Evolutionary conservation across 192 early-diverging fungal species (phyloP).

Genomic region (Coemansia sp.): DNA sequence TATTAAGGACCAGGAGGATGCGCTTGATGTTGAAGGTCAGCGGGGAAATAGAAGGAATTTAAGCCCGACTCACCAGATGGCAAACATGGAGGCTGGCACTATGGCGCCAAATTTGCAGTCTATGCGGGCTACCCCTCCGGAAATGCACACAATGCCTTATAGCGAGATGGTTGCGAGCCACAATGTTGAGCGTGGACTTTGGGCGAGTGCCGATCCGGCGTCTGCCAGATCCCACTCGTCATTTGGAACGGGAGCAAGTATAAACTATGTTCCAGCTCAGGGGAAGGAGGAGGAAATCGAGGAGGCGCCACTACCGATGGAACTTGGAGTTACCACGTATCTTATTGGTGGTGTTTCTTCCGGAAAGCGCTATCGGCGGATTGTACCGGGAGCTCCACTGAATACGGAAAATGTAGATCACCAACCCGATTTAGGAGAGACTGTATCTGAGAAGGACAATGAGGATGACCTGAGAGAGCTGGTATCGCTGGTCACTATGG

Average conservation of each 20-base stretch:
- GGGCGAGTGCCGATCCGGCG: slow-evolving; percentile 23
- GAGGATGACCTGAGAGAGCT: slow-evolving; percentile 20
- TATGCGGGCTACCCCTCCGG: not conserved
- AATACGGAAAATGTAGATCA: not conserved
- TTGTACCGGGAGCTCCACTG: slow-evolving; percentile 14
- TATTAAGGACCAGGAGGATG: slow-evolving; percentile 31
- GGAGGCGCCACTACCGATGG: slow-evolving; percentile 53
- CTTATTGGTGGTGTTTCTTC: slow-evolving; percentile 49
- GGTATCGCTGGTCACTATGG: slow-evolving; percentile 53
- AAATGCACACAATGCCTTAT: slow-evolving; percentile 12
- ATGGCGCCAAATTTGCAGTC: not conserved
- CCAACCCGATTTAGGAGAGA: not conserved
- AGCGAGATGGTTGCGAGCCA: slow-evolving; percentile 10
- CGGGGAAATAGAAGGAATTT: not conserved
- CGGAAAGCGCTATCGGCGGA: slow-evolving; percentile 35
- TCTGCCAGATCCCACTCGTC: slow-evolving; percentile 53
- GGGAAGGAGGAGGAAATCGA: slow-evolving; percentile 54
- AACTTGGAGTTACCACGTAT: slow-evolving; percentile 49
- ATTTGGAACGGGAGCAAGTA: slow-evolving; percentile 34
- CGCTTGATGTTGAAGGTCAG: slow-evolving; percentile 11
- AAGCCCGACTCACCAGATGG: slow-evolving; percentile 8
- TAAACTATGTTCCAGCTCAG: slow-evolving; percentile 5
- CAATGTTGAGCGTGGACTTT: slow-evolving; percentile 23
- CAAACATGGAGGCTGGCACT: not conserved
- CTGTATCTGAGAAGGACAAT: not conserved